Conservation (phyloP, 2,329 filamentous ascomycete species). For the Cryphonectria japonica region DNA sequence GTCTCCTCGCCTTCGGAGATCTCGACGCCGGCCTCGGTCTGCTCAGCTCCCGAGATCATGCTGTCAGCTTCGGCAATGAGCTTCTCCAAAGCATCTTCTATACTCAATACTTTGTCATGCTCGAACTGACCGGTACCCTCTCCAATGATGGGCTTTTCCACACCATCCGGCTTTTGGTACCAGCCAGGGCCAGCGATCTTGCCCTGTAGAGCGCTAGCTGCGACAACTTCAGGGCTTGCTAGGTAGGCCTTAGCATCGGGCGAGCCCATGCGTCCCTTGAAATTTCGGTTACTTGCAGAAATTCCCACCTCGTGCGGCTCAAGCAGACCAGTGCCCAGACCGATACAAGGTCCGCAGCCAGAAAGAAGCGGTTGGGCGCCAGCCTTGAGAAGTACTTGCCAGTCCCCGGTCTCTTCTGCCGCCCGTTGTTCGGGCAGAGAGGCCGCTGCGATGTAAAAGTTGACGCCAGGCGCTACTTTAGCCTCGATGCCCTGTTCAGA, state of each 20-base stretch:
- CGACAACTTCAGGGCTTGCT: conserved; percentile 87
- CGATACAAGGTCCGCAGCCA: conserved; percentile 83
- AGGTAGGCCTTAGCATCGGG: conserved; percentile 82
- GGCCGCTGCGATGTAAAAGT: conserved; percentile 89
- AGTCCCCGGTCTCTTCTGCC: conserved; percentile 81
- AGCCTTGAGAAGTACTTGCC: conserved; percentile 78
- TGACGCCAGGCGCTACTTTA: conserved; percentile 74
- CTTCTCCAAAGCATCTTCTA: conserved; percentile 73
- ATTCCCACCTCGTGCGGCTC: conserved; percentile 88
- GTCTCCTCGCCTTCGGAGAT: not conserved
- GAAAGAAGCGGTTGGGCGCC: conserved; percentile 71
- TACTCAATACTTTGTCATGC: conserved; percentile 66
- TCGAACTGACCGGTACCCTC: conserved; percentile 70
- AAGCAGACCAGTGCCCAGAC: conserved; percentile 76
- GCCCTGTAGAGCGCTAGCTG: conserved; percentile 78
- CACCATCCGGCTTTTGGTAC: conserved; percentile 72
- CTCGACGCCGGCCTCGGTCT: not conserved
- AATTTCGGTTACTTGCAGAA: conserved; percentile 83
- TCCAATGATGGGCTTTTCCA: conserved; percentile 69
- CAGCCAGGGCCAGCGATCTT: conserved; percentile 74
- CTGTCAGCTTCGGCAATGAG: conserved; percentile 70
- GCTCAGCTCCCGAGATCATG: conserved; percentile 59
- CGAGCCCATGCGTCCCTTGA: conserved; percentile 87
- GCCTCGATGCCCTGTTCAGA: conserved; percentile 61
- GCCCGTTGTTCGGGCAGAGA: conserved; percentile 75